phyloP scores from a whole-genome alignment of 768 basidiomycete genomes.

The Kwoniella bestiolae region DNA sequence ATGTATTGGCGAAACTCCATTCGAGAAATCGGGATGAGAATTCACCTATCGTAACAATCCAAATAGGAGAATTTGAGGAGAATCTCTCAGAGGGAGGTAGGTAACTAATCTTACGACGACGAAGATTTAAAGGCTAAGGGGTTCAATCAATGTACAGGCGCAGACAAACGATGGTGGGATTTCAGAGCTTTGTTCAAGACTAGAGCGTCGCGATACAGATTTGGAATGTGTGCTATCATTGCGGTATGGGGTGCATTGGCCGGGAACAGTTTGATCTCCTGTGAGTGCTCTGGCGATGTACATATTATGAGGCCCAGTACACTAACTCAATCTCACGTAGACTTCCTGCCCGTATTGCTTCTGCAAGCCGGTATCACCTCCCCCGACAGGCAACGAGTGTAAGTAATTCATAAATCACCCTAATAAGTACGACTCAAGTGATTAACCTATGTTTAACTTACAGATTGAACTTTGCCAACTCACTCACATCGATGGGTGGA shows the following conservation, averaged over 20 bases:
- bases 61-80: slow-evolving; percentile 65
- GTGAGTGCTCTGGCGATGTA: slow-evolving; percentile 27
- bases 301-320: slow-evolving; percentile 33
- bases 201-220: slow-evolving; percentile 61
- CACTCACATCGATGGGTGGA: slow-evolving; percentile 62
- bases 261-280: slow-evolving; percentile 62
- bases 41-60: slow-evolving; percentile 63
- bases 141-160: slow-evolving; percentile 61
- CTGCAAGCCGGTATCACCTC: slow-evolving; percentile 56
- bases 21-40: slow-evolving; percentile 61
- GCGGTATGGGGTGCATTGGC: slow-evolving; percentile 60
- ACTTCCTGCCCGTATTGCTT: slow-evolving; percentile 50
- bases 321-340: slow-evolving; percentile 25
- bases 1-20: slow-evolving; percentile 63
- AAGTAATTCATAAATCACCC: background rate
- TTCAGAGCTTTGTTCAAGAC: slow-evolving; percentile 64
- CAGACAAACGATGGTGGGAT: slow-evolving; percentile 63
- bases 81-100: background rate
- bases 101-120: background rate
- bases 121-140: too few species aligned
- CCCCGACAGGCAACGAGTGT: slow-evolving; percentile 56
- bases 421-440: too few species aligned
- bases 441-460: background rate
- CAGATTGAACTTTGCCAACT: slow-evolving; percentile 63
- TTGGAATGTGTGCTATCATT: slow-evolving; percentile 64